Percentiles rank a stretch among this genome's conserved stretches.
These are phyloP conservation scores for Didymella glomerata DNA, from an alignment of 2,329 filamentous ascomycete species.

Conservation along the genomic window DNA sequence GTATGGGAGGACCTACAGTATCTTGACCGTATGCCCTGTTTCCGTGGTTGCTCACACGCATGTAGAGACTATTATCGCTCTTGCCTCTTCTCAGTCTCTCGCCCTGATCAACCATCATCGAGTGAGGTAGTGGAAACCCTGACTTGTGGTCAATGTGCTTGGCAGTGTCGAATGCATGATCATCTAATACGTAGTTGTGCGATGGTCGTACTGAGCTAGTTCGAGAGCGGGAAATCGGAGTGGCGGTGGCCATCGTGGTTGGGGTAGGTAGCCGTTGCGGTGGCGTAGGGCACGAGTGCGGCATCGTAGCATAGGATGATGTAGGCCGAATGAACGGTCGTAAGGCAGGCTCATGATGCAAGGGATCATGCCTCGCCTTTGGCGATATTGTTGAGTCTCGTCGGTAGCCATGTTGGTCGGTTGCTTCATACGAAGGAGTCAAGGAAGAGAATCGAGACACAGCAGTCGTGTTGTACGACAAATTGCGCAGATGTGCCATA, in stretches of 20 bases:
- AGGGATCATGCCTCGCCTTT: background rate
- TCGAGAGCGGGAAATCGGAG: background rate
- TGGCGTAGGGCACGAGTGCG: background rate
- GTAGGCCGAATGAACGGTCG: background rate
- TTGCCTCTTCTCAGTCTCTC: background rate
- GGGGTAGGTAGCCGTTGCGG: background rate
- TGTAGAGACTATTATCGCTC: background rate
- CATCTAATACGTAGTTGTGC: conserved; percentile 3
- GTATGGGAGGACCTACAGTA: conserved; percentile 7
- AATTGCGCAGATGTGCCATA: background rate
- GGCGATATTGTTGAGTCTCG: background rate
- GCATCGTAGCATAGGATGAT: background rate
- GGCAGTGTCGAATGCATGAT: background rate
- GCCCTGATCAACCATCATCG: background rate
- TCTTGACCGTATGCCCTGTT: background rate
- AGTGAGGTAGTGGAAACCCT: background rate
- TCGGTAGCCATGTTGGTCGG: background rate
- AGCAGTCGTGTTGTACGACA: background rate
- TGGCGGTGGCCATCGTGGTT: background rate
- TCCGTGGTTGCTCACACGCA: background rate
- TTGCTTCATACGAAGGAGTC: conserved; percentile 5
- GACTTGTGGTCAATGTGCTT: background rate
- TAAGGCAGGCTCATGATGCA: background rate
- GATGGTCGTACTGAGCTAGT: background rate
- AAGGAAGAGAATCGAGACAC: background rate